Evolutionary conservation across 2,329 filamentous ascomycete species (phyloP).

Genomic region (Trichoderma sp.): DNA sequence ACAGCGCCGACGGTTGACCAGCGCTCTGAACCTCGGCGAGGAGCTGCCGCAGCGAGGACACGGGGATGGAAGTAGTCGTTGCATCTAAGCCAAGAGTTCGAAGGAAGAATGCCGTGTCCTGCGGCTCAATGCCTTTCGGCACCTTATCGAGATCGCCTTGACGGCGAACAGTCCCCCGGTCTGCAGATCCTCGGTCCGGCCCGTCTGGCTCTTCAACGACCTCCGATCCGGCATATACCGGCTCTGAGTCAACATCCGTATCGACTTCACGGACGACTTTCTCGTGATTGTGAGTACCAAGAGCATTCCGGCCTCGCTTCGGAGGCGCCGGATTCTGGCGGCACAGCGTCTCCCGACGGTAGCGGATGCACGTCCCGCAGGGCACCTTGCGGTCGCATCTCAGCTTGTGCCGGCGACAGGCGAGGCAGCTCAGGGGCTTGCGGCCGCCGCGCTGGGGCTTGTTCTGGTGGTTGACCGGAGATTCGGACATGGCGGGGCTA

Average conservation of each 20-base stretch:
- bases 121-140: background rate
- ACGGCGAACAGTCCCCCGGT: background rate
- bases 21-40: constrained; percentile 24
- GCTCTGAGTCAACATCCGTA: background rate
- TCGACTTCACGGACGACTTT: background rate
- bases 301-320: background rate
- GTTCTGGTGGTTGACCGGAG: constrained; percentile 15
- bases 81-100: constrained; percentile 2
- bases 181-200: background rate
- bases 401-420: constrained; percentile 40
- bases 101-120: constrained; percentile 4
- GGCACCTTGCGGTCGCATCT: constrained; percentile 40
- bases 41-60: constrained; percentile 23
- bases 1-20: constrained; percentile 6
- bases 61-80: background rate
- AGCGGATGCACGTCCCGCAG: constrained; percentile 38
- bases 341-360: constrained; percentile 38
- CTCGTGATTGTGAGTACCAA: no score
- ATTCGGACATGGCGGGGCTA: background rate
- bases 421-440: constrained; percentile 37
- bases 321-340: constrained; percentile 35
- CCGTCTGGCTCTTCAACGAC: background rate
- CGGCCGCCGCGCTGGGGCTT: constrained; percentile 24
- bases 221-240: background rate
- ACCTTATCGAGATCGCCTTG: background rate